phyloP scores from a whole-genome alignment of 164 flowering plant species.

The Tinospora cordifolia region DNA sequence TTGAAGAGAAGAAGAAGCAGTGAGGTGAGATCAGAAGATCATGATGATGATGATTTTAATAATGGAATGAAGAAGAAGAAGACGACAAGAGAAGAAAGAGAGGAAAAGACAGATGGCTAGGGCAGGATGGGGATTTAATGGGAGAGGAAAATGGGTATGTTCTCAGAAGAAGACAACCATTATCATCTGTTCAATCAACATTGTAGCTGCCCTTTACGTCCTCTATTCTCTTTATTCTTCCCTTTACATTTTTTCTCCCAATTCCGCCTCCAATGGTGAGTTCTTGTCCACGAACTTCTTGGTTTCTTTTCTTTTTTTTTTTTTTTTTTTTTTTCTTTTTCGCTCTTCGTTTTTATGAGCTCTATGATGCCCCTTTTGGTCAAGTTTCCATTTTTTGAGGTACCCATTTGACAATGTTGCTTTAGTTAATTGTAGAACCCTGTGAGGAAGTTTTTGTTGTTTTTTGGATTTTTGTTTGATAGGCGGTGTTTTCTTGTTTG shows the following conservation, averaged over 20 bases:
- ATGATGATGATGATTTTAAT: conserved; percentile 9
- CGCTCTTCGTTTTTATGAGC: too few species aligned
- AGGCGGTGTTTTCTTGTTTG: conserved; percentile 2
- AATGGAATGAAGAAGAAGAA: conserved; percentile 35
- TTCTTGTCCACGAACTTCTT: background rate
- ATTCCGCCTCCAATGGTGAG: conserved; percentile 11
- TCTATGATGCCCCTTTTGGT: background rate
- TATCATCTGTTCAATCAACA: conserved; percentile 63
- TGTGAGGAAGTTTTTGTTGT: background rate
- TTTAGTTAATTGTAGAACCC: too few species aligned
- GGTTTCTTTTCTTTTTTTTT: background rate
- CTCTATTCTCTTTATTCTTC: conserved; percentile 65
- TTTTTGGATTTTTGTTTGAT: conserved; percentile 2
- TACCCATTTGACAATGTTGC: conserved; percentile 6
- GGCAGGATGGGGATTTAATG: conserved; percentile 36
- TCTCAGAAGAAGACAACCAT: conserved; percentile 71
- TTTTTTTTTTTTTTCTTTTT: background rate
- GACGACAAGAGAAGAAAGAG: background rate
- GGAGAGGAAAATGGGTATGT: conserved; percentile 34
- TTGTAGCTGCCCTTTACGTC: conserved; percentile 70
- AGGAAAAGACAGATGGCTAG: conserved; percentile 42
- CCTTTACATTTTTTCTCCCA: conserved; percentile 44
- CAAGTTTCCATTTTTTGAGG: background rate
- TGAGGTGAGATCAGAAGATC: too few species aligned
- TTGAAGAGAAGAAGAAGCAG: too few species aligned